Conservation (phyloP, 2,329 filamentous ascomycete genomes). For the Aspergillus hiratsukae region DNA sequence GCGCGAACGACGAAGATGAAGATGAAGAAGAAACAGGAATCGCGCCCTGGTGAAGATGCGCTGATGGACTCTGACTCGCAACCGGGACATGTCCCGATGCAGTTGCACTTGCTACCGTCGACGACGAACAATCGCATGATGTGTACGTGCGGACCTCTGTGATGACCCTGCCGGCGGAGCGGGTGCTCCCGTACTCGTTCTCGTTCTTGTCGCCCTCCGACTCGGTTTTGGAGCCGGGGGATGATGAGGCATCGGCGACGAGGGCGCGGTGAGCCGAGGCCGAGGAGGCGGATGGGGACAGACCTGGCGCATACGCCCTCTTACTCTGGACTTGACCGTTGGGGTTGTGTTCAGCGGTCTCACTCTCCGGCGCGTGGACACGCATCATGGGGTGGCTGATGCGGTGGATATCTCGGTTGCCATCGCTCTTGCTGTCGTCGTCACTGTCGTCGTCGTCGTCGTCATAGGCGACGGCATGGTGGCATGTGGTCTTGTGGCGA, state of each 20-base stretch:
- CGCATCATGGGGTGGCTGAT: conserved; percentile 1
- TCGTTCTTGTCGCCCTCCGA: neutral
- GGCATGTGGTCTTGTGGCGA: neutral
- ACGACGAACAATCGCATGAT: neutral
- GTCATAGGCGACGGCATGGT: neutral
- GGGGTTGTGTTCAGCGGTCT: neutral
- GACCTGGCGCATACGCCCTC: neutral
- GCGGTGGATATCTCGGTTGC: neutral
- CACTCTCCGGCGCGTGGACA: neutral
- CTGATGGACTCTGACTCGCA: neutral
- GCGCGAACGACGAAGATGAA: neutral
- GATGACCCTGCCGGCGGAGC: neutral
- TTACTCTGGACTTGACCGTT: neutral
- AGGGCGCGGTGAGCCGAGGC: too few species aligned
- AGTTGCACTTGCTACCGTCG: neutral
- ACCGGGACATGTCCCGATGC: too few species aligned
- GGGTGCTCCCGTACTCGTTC: too few species aligned
- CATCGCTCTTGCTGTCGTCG: neutral
- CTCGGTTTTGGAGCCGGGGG: too few species aligned
- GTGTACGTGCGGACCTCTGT: neutral
- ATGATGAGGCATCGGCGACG: neutral
- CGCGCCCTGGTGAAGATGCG: neutral
- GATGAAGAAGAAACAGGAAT: neutral
- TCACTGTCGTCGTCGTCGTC: neutral
- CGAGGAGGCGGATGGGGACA: neutral